Conservation (phyloP, 129 eudicot genomes). For the Centella asiatica region DNA sequence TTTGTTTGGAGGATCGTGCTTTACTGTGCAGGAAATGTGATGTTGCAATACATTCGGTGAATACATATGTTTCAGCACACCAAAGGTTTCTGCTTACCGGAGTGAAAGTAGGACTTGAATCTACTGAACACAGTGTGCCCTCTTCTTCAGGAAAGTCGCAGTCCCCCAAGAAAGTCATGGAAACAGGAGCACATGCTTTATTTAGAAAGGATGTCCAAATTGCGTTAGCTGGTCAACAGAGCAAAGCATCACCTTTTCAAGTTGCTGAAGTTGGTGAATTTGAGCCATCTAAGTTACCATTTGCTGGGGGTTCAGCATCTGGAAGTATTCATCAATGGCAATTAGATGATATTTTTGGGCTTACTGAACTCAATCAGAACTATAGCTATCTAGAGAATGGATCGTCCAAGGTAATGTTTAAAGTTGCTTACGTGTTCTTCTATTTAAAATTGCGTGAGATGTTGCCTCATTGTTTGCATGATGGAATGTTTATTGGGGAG, state of each 20-base stretch:
- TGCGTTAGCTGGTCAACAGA: constrained; percentile 26
- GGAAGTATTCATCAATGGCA: constrained; percentile 72
- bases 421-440: neutral
- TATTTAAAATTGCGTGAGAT: neutral
- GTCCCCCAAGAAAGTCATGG: constrained; percentile 40
- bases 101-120: constrained; percentile 69
- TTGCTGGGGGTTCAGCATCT: constrained; percentile 47
- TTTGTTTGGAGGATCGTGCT: constrained; percentile 94
- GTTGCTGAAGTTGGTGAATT: constrained; percentile 24
- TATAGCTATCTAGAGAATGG: constrained; percentile 45
- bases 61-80: constrained; percentile 56
- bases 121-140: constrained; percentile 40
- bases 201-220: constrained; percentile 25
- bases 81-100: constrained; percentile 91
- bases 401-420: constrained; percentile 60
- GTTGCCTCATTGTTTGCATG: neutral
- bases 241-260: constrained; percentile 30
- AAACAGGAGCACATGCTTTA: constrained; percentile 24
- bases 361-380: constrained; percentile 45
- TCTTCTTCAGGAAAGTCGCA: constrained; percentile 47
- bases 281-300: constrained; percentile 34
- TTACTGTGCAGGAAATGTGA: constrained; percentile 89
- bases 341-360: constrained; percentile 67
- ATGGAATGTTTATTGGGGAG: no score
- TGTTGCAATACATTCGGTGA: constrained; percentile 71